A percentile compares a stretch with the other conserved stretches of the same genome.
Conservation (phyloP, 2,329 filamentous ascomycete species). For the Hymenoscyphus occultus region DNA sequence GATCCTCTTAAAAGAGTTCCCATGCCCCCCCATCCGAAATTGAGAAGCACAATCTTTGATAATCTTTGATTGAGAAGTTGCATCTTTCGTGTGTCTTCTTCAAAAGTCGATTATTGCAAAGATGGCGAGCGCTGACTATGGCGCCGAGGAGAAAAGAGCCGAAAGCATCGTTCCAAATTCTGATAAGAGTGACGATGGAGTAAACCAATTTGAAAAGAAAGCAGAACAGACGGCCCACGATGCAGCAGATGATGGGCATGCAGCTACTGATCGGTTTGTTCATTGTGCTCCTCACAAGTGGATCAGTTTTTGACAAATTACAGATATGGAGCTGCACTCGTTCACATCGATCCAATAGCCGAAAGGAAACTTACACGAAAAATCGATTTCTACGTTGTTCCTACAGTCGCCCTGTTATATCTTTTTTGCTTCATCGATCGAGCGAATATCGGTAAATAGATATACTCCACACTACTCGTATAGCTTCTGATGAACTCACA, state of each 20-base stretch:
- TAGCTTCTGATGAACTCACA: constrained; percentile 31
- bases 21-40: not conserved
- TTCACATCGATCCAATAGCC: constrained; percentile 54
- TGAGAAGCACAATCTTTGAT: not conserved
- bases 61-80: not conserved
- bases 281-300: constrained; percentile 4
- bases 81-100: not conserved
- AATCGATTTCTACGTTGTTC: constrained; percentile 63
- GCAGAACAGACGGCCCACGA: constrained; percentile 23
- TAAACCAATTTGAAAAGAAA: not conserved
- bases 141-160: constrained; percentile 8
- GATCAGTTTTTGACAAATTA: not conserved
- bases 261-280: constrained; percentile 30
- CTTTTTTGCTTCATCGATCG: constrained; percentile 73
- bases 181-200: constrained; percentile 10
- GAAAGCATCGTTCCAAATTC: constrained; percentile 1
- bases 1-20: not conserved
- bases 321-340: constrained; percentile 46
- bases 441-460: constrained; percentile 62
- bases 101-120: not conserved
- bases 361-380: constrained; percentile 59
- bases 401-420: constrained; percentile 64
- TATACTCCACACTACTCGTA: not conserved
- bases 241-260: constrained; percentile 31
- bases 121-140: constrained; percentile 5